These are phyloP conservation scores for Leptodermis oblonga DNA, from an alignment of 257 asterid species.

Conservation along the genomic window DNA sequence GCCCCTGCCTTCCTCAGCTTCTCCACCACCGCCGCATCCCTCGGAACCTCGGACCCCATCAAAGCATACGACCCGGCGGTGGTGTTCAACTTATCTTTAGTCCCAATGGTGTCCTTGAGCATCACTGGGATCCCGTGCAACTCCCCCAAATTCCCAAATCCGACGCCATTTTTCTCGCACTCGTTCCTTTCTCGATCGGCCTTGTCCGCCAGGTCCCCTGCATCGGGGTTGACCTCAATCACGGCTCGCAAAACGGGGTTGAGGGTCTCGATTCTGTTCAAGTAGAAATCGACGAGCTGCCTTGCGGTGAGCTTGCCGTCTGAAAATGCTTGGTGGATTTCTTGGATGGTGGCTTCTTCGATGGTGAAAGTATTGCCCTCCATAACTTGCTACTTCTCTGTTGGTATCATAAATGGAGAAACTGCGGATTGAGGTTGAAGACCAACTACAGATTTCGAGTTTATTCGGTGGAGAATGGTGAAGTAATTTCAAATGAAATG, in stretches of 20 bases:
- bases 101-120: constrained; percentile 56
- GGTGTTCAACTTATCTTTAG: constrained; percentile 54
- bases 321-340: constrained; percentile 16
- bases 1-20: constrained; percentile 59
- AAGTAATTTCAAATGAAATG: too few relatives aligned
- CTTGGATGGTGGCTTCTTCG: constrained; percentile 20
- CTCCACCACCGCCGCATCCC: constrained; percentile 70
- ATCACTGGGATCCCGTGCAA: constrained; percentile 78
- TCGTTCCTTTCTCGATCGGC: constrained; percentile 41
- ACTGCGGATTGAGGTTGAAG: too few relatives aligned
- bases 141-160: constrained; percentile 8
- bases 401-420: too few relatives aligned
- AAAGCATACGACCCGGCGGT: constrained; percentile 64
- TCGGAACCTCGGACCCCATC: constrained; percentile 42
- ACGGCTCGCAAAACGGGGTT: constrained; percentile 55
- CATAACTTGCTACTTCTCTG: too few relatives aligned
- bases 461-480: too few relatives aligned
- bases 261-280: constrained; percentile 40
- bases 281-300: constrained; percentile 20
- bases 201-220: constrained; percentile 40
- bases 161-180: neutral
- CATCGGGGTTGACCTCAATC: constrained; percentile 66
- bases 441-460: too few relatives aligned
- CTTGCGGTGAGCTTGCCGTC: constrained; percentile 16
- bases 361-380: constrained; percentile 4